Evolutionary conservation across 352 stramenopile genomes (phyloP).

Genomic region (Globisporangium ultimum): DNA sequence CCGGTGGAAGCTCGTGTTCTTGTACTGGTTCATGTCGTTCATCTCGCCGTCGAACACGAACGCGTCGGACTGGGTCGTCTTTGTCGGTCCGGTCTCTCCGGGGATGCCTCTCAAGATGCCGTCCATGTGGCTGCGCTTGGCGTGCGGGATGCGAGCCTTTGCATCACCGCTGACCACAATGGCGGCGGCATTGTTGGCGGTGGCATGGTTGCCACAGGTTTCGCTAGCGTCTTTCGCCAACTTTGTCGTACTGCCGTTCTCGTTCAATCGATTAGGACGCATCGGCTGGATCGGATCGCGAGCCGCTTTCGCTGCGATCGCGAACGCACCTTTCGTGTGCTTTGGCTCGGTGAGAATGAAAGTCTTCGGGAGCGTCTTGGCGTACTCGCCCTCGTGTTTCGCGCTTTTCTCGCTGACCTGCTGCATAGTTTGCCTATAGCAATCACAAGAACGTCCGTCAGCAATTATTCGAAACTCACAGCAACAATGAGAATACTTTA

Average conservation of each 20-base stretch:
- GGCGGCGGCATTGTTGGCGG: slow-evolving; percentile 7
- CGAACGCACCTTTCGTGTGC: slow-evolving; percentile 40
- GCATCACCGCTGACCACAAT: slow-evolving; percentile 5
- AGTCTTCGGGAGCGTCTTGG: slow-evolving; percentile 50
- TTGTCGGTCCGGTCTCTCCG: slow-evolving; percentile 19
- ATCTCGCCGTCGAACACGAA: slow-evolving; percentile 75
- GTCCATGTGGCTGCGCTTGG: slow-evolving; percentile 80
- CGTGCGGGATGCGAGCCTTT: slow-evolving; percentile 42
- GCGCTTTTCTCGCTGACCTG: slow-evolving; percentile 28
- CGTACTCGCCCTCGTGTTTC: slow-evolving; percentile 41
- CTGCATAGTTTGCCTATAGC: slow-evolving; percentile 46
- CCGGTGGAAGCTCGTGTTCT: slow-evolving; percentile 68
- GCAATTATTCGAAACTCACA: not conserved
- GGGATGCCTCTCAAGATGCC: slow-evolving; percentile 64
- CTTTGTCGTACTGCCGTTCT: slow-evolving; percentile 31
- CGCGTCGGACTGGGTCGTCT: slow-evolving; percentile 43
- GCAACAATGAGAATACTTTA: not conserved
- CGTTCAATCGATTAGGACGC: slow-evolving; percentile 32
- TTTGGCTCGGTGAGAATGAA: slow-evolving; percentile 66
- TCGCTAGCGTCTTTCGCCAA: not conserved
- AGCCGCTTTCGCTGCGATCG: slow-evolving; percentile 40
- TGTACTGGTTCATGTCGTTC: slow-evolving; percentile 71
- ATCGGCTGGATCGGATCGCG: slow-evolving; percentile 55
- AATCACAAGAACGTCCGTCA: not conserved
- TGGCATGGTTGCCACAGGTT: slow-evolving; percentile 4